Evolutionary conservation across 768 basidiomycete genomes (phyloP).

Genomic region (Leccinum uliginosum): DNA sequence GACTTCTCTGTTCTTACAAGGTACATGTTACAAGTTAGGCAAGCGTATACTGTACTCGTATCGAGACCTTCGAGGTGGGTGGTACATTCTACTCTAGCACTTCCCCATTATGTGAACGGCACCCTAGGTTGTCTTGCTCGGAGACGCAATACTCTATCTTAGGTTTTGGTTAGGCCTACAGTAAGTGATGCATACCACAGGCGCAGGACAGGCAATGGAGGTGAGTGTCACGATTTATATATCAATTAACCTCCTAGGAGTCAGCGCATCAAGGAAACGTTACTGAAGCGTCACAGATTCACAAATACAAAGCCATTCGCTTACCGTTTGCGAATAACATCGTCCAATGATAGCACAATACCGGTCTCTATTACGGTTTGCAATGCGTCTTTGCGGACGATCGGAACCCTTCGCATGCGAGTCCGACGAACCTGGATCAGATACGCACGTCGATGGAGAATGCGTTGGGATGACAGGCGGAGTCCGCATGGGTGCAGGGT

Average conservation of each 20-base stretch:
- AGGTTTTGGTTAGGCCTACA: not conserved
- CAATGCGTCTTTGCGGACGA: not conserved
- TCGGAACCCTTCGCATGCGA: not conserved
- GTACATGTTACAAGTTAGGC: conserved; percentile 1
- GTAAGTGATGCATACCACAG: conserved; percentile 17
- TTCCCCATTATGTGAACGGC: conserved; percentile 37
- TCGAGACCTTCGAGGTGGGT: conserved; percentile 38
- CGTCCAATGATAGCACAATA: conserved; percentile 11
- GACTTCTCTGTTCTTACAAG: not conserved
- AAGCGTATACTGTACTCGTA: conserved; percentile 62
- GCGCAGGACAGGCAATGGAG: conserved; percentile 49
- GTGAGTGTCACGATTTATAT: conserved; percentile 18
- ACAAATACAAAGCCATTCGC: conserved; percentile 28
- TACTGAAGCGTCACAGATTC: conserved; percentile 19
- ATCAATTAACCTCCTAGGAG: conserved; percentile 17
- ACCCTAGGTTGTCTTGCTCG: conserved; percentile 38
- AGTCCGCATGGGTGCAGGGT: not conserved
- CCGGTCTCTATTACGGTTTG: conserved; percentile 25
- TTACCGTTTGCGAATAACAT: conserved; percentile 27
- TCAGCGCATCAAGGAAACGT: conserved; percentile 22
- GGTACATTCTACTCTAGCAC: conserved; percentile 36
- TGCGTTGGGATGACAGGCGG: conserved; percentile 19
- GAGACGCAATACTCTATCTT: conserved; percentile 42
- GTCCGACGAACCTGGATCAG: conserved; percentile 4
- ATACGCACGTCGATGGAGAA: conserved; percentile 12